phyloP scores from a whole-genome alignment of 257 asterid genomes.

The Rhazya stricta region DNA sequence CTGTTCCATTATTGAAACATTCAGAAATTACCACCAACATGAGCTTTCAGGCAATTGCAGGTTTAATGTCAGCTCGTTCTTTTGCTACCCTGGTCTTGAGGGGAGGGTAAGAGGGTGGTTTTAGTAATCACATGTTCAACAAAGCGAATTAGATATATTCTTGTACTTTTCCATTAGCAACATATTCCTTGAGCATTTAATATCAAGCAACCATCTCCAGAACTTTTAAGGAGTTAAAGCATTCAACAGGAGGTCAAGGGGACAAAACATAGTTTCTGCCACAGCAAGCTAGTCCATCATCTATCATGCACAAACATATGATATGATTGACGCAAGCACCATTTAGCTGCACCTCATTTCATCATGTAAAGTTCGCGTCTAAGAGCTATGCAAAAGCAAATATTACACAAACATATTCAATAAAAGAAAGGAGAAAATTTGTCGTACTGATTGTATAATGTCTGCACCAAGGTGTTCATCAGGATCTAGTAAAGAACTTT shows the following conservation, averaged over 20 bases:
- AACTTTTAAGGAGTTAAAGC: not conserved
- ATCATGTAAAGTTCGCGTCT: not conserved
- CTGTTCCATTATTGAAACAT: not conserved
- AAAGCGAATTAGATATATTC: not conserved
- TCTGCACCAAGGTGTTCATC: slow-evolving; percentile 93
- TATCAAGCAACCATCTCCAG: not conserved
- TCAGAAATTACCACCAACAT: not conserved
- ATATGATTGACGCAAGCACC: not conserved
- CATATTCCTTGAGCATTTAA: not conserved
- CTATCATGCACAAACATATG: not conserved
- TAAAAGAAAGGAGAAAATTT: not conserved
- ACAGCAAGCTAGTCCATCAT: not conserved
- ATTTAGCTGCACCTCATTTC: not conserved
- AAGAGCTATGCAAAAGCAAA: not conserved
- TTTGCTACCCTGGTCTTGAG: not conserved
- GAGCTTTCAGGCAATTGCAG: not conserved
- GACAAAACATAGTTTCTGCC: not conserved
- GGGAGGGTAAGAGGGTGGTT: not conserved
- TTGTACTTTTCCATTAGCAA: not conserved
- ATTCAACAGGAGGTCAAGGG: not conserved
- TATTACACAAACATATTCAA: not conserved
- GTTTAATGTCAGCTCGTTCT: not conserved
- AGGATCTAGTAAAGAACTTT: slow-evolving; percentile 47
- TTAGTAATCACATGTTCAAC: not conserved
- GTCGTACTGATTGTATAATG: slow-evolving; percentile 65